Evolutionary conservation across 306 rosid species (phyloP), one percentile per base, ranked within the genome.

Genomic region (Oxytropis ochrocephala): DNA sequence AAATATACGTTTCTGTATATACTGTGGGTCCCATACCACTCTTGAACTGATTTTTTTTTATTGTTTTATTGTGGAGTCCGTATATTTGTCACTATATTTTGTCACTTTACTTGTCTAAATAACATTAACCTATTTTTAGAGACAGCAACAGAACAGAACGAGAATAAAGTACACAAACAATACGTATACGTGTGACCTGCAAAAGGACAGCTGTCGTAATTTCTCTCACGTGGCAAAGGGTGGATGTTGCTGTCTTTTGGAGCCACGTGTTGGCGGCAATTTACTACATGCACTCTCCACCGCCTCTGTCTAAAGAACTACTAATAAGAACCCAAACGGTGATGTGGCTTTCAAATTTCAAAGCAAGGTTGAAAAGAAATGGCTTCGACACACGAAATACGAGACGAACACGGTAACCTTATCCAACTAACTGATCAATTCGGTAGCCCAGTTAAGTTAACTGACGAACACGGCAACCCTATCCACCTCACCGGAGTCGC

Each of bases 401-500:
- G 84, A 38, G 96, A 93, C 44, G 80, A 80, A 67, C 54, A 11
- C 33, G 98, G 96, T 14, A 83, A 90, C 81, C 96, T 82, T 13
- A 69, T 90, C 18, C 79, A 64, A 21, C 87, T 85, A 44, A 85
- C 92, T 1, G 96, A 94, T 59, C 74, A 84, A 47, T 54, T 54
- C 11, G 96, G 97, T 6, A 84, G 85, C 57, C 96, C 94, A 0
- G 94, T 89, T 13, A 70, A 64, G 44, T 38, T 89, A 51, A 89
- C 89, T 1, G 90, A 89, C 21, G 90, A 90, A 79, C 78, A 64
- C 9, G 98, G 98, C 33, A 51, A 77, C 18, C 95, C 96, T 47
- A 69, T 94, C 48, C 65, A 69, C 42, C 74, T 94, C 39, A 72
- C 85, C 2, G 98, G 97, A 1, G 81, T 90, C 3, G 97, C 89